Evolutionary conservation across 306 rosid genomes (phyloP).

Genomic region (Cotoneaster glaucophyllus): DNA sequence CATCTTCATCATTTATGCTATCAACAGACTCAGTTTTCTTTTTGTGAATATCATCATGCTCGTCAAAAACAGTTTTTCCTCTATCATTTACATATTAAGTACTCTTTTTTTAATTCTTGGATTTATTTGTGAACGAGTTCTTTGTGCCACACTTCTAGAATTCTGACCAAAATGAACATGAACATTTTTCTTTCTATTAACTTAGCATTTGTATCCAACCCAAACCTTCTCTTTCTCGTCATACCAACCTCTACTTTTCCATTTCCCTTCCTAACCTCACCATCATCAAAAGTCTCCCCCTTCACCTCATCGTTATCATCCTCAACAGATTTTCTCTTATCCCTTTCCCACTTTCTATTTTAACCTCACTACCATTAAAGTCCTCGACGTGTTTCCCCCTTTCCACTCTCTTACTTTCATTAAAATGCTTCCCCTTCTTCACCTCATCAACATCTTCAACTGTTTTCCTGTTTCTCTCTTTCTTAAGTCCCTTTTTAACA

Average conservation of each 20-base stretch:
- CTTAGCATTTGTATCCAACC: slow-evolving; percentile 5
- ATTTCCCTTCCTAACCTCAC: background rate
- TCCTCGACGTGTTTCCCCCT: background rate
- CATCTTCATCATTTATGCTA: background rate
- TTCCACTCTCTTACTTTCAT: background rate
- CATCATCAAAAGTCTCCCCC: background rate
- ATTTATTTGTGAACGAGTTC: slow-evolving; percentile 27
- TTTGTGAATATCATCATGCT: background rate
- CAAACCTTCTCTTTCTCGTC: slow-evolving; percentile 18
- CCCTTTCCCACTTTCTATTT: no score
- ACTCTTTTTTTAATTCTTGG: background rate
- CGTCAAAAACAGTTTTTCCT: background rate
- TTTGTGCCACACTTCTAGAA: background rate
- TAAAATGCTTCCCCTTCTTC: background rate
- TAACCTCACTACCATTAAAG: no score
- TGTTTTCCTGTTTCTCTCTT: background rate
- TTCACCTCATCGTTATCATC: slow-evolving; percentile 8
- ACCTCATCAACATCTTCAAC: background rate
- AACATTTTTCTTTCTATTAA: background rate
- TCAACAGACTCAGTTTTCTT: background rate
- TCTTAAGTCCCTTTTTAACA: background rate
- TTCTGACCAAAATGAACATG: background rate
- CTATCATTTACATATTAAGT: slow-evolving; percentile 11
- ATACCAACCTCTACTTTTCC: slow-evolving; percentile 2
- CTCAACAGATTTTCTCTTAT: background rate